These are phyloP conservation scores for Bryoglossum gracile DNA, from an alignment of 495 filamentous ascomycete genomes.

Conservation along the genomic window DNA sequence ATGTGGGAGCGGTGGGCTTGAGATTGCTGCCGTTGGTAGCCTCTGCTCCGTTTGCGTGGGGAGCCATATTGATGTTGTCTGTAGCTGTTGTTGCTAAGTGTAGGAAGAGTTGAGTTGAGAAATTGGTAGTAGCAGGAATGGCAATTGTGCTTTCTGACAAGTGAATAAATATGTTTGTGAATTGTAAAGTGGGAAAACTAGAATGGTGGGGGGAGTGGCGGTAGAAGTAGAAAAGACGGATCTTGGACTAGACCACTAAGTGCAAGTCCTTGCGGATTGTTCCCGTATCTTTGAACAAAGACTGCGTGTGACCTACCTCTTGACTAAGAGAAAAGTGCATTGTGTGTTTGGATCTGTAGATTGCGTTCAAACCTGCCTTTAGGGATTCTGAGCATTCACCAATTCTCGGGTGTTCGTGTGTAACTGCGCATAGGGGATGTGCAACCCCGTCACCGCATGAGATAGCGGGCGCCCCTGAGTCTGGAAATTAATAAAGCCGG, in stretches of 20 bases:
- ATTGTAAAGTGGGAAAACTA: conserved; percentile 19
- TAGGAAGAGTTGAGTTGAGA: too few species aligned
- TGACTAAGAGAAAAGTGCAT: conserved; percentile 20
- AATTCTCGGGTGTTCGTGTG: conserved; percentile 14
- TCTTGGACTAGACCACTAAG: conserved; percentile 53
- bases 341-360: neutral
- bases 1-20: conserved; percentile 43
- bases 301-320: conserved; percentile 16
- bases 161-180: too few species aligned
- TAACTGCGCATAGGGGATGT: conserved; percentile 29
- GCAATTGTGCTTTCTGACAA: too few species aligned
- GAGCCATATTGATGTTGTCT: conserved; percentile 41
- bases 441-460: neutral
- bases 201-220: conserved; percentile 15
- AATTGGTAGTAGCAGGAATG: neutral
- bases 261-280: conserved; percentile 49
- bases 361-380: conserved; percentile 25
- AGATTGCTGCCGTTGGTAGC: conserved; percentile 25
- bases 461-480: neutral
- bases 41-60: conserved; percentile 40
- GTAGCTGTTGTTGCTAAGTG: conserved; percentile 2
- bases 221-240: conserved; percentile 1
- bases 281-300: conserved; percentile 9
- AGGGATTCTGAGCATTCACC: conserved; percentile 16
- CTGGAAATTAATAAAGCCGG: conserved; percentile 2